Percentiles rank a stretch among this genome's conserved stretches.
These are phyloP conservation scores for Fusarium albosuccineum DNA, from an alignment of 2,329 filamentous ascomycete genomes.

Conservation along the genomic window DNA sequence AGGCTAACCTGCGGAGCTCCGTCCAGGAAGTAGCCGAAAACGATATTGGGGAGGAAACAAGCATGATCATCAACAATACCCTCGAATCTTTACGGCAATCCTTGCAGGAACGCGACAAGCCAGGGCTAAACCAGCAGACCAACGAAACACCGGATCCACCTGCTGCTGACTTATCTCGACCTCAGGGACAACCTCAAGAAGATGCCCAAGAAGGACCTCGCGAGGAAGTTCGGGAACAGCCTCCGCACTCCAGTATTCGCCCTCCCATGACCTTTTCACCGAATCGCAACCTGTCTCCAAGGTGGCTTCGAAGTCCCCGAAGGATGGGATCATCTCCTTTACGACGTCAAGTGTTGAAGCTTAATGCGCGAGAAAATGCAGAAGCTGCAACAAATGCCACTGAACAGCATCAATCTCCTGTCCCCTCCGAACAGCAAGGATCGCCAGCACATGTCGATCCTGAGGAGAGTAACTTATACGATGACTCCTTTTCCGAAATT, in stretches of 20 bases:
- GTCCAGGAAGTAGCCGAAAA: constrained; percentile 52
- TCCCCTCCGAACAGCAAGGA: constrained; percentile 15
- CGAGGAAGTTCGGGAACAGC: constrained; percentile 12
- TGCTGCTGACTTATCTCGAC: constrained; percentile 9
- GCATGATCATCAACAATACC: constrained; percentile 67
- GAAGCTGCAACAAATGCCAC: constrained; percentile 19
- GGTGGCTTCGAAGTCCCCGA: constrained; percentile 54
- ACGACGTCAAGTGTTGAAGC: constrained; percentile 51
- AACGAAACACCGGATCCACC: constrained; percentile 20
- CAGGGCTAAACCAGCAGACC: constrained; percentile 18
- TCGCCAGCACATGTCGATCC: constrained; percentile 34
- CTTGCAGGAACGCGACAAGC: constrained; percentile 36
- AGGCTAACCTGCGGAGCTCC: constrained; percentile 54
- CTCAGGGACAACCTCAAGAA: constrained; percentile 18
- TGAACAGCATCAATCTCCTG: constrained; percentile 17
- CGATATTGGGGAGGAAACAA: constrained; percentile 69
- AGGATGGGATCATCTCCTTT: constrained; percentile 48
- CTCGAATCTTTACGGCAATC: constrained; percentile 63
- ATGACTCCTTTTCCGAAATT: constrained; percentile 71
- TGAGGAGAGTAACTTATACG: constrained; percentile 56
- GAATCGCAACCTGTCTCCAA: constrained; percentile 44
- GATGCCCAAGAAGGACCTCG: no score
- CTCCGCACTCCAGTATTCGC: constrained; percentile 31
- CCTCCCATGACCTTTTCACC: constrained; percentile 38
- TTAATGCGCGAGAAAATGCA: constrained; percentile 43